phyloP scores from a whole-genome alignment of 768 basidiomycete species.

The Xanthoconium purpureum region DNA sequence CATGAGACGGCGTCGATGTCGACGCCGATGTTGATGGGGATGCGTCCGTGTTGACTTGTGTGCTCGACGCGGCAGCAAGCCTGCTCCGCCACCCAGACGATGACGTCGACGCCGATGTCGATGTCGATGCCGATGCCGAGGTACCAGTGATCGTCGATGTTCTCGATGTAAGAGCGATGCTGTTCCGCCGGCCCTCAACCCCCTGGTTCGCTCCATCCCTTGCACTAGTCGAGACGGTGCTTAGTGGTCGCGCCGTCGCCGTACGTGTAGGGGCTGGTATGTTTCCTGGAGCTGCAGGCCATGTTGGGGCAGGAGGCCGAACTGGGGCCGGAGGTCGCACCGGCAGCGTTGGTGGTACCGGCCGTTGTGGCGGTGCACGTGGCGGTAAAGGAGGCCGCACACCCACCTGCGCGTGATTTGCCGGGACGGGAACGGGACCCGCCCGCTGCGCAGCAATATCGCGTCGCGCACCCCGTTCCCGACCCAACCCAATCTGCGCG shows the following conservation, averaged over 20 bases:
- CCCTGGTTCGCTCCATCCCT: background rate
- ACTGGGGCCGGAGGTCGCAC: background rate
- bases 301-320: background rate
- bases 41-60: too few relatives aligned
- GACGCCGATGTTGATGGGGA: background rate
- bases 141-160: background rate
- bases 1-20: background rate
- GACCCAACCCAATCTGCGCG: constrained; percentile 32
- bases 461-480: constrained; percentile 28
- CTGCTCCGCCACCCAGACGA: too few relatives aligned
- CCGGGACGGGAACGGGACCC: constrained; percentile 1
- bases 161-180: background rate
- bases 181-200: background rate
- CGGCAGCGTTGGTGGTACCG: background rate
- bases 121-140: background rate
- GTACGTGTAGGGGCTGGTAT: background rate
- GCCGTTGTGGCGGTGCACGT: background rate
- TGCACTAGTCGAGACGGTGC: background rate
- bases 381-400: background rate
- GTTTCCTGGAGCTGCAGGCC: background rate
- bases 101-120: background rate
- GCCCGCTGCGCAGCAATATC: constrained; percentile 25
- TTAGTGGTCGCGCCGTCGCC: background rate
- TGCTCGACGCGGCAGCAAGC: too few relatives aligned
- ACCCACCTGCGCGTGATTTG: background rate